phyloP scores from a whole-genome alignment of 352 stramenopile species.

The Globisporangium camurandrum region DNA sequence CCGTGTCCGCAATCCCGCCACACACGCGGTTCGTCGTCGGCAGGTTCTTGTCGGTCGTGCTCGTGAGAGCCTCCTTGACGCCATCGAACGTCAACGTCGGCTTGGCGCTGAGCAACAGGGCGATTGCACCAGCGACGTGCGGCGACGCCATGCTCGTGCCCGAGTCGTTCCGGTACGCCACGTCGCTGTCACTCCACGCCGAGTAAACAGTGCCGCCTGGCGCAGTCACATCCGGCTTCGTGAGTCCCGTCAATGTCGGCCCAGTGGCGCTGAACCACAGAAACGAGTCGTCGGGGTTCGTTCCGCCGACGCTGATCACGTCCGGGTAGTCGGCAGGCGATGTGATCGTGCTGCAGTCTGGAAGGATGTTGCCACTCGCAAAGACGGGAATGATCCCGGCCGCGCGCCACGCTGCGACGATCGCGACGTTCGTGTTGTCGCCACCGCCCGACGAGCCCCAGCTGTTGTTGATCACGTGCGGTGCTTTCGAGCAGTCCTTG shows the following conservation, averaged over 20 bases:
- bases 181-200: slow-evolving; percentile 25
- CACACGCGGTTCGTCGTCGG: slow-evolving; percentile 8
- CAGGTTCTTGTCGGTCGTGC: slow-evolving; percentile 10
- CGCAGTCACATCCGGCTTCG: slow-evolving; percentile 38
- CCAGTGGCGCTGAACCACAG: slow-evolving; percentile 35
- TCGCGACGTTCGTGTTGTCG: slow-evolving; percentile 24
- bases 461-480: slow-evolving; percentile 52
- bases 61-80: slow-evolving; percentile 11
- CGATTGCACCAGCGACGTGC: slow-evolving; percentile 39
- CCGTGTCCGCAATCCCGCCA: not conserved
- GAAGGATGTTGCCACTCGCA: slow-evolving; percentile 34
- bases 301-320: slow-evolving; percentile 30
- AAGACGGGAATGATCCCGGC: slow-evolving; percentile 52
- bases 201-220: slow-evolving; percentile 32
- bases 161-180: slow-evolving; percentile 28
- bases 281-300: slow-evolving; percentile 22
- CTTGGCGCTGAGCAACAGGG: slow-evolving; percentile 30
- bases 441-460: slow-evolving; percentile 26
- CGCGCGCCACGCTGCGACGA: slow-evolving; percentile 30
- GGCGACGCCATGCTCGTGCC: slow-evolving; percentile 52
- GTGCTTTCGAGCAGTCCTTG: slow-evolving; percentile 33
- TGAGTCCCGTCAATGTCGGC: slow-evolving; percentile 18
- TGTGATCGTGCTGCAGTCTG: slow-evolving; percentile 19
- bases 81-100: slow-evolving; percentile 22
- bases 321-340: slow-evolving; percentile 31